Evolutionary conservation across 148 eudicot species (phyloP).

Genomic region (Suaeda aralocaspica): DNA sequence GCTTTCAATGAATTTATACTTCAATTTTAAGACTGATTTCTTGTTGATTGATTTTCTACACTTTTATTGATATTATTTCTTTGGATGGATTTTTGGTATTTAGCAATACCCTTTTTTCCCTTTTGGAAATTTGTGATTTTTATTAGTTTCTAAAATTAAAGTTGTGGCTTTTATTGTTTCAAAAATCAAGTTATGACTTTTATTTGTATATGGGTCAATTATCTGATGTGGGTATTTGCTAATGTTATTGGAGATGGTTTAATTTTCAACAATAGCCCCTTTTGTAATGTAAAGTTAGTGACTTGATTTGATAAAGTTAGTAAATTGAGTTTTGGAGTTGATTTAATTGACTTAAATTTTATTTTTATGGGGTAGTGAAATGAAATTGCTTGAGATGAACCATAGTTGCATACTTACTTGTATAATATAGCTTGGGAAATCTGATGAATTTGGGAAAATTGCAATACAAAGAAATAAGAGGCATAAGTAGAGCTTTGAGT

Average conservation of each 20-base stretch:
- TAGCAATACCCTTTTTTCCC: background rate
- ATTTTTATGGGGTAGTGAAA: background rate
- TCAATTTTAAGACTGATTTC: background rate
- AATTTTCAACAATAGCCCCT: background rate
- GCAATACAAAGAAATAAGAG: background rate
- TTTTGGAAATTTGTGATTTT: slow-evolving; percentile 6
- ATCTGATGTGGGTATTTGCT: slow-evolving; percentile 15
- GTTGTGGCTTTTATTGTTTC: no score
- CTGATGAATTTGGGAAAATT: background rate
- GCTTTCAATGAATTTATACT: no score
- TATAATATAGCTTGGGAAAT: background rate
- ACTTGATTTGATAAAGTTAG: slow-evolving; percentile 10
- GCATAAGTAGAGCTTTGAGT: background rate
- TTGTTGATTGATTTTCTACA: background rate
- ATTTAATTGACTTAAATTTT: background rate
- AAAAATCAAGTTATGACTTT: slow-evolving; percentile 16
- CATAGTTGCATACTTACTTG: background rate
- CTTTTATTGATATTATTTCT: no score
- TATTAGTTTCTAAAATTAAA: no score
- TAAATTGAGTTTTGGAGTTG: background rate
- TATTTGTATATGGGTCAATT: background rate
- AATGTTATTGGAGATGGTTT: background rate
- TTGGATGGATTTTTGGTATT: background rate
- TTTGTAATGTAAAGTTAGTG: background rate
- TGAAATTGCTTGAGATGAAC: background rate